Evolutionary conservation across 805 yeast genomes (phyloP).

Genomic region (Ogataea pignaliae): DNA sequence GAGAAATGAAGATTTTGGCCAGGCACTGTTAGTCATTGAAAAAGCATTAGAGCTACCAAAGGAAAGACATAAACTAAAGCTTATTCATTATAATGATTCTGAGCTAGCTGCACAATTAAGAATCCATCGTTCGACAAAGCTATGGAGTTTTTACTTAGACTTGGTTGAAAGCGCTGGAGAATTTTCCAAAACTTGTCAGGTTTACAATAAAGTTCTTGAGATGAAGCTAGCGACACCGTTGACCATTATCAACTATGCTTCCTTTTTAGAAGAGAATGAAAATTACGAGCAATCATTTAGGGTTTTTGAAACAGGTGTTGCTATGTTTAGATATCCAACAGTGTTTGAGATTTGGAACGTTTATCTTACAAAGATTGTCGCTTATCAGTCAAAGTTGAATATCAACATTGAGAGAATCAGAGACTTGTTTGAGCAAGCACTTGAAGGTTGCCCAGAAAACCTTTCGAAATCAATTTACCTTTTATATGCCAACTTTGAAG

Average conservation of each 20-base stretch:
- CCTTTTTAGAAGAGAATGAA: constrained; percentile 46
- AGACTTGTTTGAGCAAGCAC: constrained; percentile 69
- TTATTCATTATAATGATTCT: constrained; percentile 34
- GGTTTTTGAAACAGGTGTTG: constrained; percentile 67
- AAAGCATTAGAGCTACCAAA: constrained; percentile 27
- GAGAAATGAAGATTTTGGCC: constrained; percentile 40
- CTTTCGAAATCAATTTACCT: constrained; percentile 46
- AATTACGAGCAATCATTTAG: constrained; percentile 47
- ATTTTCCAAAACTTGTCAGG: constrained; percentile 32
- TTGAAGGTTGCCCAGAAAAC: constrained; percentile 46
- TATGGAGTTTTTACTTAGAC: constrained; percentile 77
- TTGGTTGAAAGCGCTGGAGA: constrained; percentile 55
- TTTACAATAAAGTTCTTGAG: constrained; percentile 51
- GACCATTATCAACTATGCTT: constrained; percentile 62
- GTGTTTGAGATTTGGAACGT: constrained; percentile 68
- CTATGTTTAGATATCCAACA: constrained; percentile 53
- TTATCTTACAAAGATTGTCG: constrained; percentile 52
- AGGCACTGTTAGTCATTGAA: constrained; percentile 33
- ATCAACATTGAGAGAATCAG: constrained; percentile 52
- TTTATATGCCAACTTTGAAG: constrained; percentile 61
- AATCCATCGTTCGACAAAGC: constrained; percentile 51
- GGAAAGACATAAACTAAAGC: constrained; percentile 6
- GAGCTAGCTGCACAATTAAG: constrained; percentile 51
- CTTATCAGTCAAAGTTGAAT: constrained; percentile 25
- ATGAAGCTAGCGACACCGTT: constrained; percentile 67